A percentile compares a stretch with the other conserved stretches of the same genome.
phyloP scores from a whole-genome alignment of 2,329 filamentous ascomycete genomes.

The Passalora sequoiae region DNA sequence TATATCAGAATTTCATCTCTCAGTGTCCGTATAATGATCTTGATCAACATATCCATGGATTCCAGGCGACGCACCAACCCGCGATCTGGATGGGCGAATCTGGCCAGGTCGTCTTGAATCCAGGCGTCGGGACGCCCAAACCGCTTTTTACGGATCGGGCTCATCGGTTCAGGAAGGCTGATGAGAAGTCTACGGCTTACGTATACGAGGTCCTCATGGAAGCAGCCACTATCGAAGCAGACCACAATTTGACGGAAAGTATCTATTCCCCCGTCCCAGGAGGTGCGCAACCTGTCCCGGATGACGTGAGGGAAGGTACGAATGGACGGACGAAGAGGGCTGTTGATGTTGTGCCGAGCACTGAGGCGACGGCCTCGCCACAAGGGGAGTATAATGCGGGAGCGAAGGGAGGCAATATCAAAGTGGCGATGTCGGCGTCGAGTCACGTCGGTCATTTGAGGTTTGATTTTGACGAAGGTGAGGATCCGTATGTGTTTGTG shows the following conservation, averaged over 20 bases:
- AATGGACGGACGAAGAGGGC: slow-evolving; percentile 36
- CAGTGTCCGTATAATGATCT: slow-evolving; percentile 46
- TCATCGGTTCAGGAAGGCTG: slow-evolving; percentile 39
- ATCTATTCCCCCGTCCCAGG: slow-evolving; percentile 38
- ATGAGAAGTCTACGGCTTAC: slow-evolving; percentile 44
- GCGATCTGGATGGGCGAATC: slow-evolving; percentile 52
- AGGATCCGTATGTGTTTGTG: slow-evolving; percentile 40
- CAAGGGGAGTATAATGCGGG: neutral
- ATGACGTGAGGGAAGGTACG: slow-evolving; percentile 36
- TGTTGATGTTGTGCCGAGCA: slow-evolving; percentile 17
- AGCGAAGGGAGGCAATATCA: slow-evolving; percentile 13
- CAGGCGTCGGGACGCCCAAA: slow-evolving; percentile 35
- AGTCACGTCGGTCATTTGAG: slow-evolving; percentile 42
- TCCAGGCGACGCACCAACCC: slow-evolving; percentile 49
- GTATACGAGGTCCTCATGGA: slow-evolving; percentile 45
- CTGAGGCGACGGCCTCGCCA: neutral
- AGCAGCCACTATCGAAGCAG: slow-evolving; percentile 30
- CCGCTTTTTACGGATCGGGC: slow-evolving; percentile 41
- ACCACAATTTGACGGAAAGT: slow-evolving; percentile 30
- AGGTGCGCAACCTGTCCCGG: slow-evolving; percentile 38
- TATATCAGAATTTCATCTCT: slow-evolving; percentile 46
- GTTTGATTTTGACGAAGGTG: slow-evolving; percentile 34
- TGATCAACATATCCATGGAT: slow-evolving; percentile 44
- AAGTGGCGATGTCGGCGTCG: slow-evolving; percentile 40
- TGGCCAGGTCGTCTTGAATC: slow-evolving; percentile 43